Evolutionary conservation across 768 basidiomycete species (phyloP), one percentile per base, ranked within the genome.

Genomic region (Ramaria rubella): DNA sequence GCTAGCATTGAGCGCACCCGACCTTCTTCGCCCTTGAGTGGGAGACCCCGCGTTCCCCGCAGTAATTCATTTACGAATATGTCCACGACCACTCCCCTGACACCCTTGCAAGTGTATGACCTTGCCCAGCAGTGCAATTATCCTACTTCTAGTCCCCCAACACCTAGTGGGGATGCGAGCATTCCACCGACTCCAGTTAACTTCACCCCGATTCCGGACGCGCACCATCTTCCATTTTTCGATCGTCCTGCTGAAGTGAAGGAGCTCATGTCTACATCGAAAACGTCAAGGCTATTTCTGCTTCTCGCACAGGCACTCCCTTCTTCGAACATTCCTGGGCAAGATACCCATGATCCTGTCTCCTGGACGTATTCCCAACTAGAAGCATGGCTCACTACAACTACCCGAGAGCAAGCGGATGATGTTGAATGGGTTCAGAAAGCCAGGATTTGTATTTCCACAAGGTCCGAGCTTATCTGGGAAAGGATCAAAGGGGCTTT

Each of bases 391-490:
- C 75, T 96, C 33, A 87, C 81, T 15, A 74, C 72, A 43, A 71
- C 83, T 26, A 78, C 85, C 59, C 79, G 90, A 11, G 73, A 80
- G 36, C 70, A 81, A 30, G 82, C 77, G 0, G 75, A 82, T 2
- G 93, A 96, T 63, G 75, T 77, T 19, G 64, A 81, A 29, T 96
- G 90, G 90, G 81, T 86, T 45, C 75, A 77, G 63, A 79, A 80
- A 9, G 80, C 83, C 0, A 83, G 90, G n/a, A 78, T 76, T 54
- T 92, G 90, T 63, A 80, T 95, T 62, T 74, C 87, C 21, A 71
- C 80, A 24, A 85, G 85, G 61, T 87, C 84, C 14, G 92, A 94
- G 64, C 81, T 92, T 38, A 85, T 94, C 55, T 96, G 93, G 93
- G 91, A 94, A 68, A 81, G 91, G 56, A 74, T 94, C 64, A 94